Base-by-base conservation (phyloP, 768 basidiomycete genomes). In the Russula sp. region DNA sequence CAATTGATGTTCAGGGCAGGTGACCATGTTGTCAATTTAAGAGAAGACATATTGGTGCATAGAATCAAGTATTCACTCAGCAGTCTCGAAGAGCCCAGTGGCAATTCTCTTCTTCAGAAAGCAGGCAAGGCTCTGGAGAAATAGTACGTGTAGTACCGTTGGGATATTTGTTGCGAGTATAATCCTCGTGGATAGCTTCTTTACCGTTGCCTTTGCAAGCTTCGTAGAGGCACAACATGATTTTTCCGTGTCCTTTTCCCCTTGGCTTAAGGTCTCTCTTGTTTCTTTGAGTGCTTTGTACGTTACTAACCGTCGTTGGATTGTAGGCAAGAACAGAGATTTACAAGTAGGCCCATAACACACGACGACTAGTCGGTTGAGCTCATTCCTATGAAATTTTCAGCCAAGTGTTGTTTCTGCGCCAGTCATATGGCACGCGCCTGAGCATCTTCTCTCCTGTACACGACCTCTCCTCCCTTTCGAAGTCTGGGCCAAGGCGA, bases 361-460 rank as follows among this genome's bases (percentile, higher is more conserved):
- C 25, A 29, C 25, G 25, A 22, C 5, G 5, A 42, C 2, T 29
- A 10, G 10, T 41, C 5, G 36, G 8, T 22, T 29, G n/a, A 42
- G 3, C 29, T 34, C 2, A 48, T 49, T 59, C 41, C 51, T 25
- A 62, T n/a, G 43, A 52, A 29, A 18, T 47, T n/a, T 51, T 29
- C 57, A 93, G 93, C 69, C 95, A 97, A 77, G 85, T 96, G 66
- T 83, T 79, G 67, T 92, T 91, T 70, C 77, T 98, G 56, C 83
- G 94, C 52, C 89, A 90, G 71, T 84, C 86, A 16, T 81, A 84
- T 57, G 89, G 90, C 1, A 90, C 90, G 11, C 80, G 87, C 8
- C 77, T 96, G 56, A 90, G 88, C 63, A 83, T 97, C n/a, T 98
- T 98, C 70, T 83, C 89, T 0, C 97, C 97, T 1, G 82, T 96